A percentile compares a stretch with the other conserved stretches of the same genome.
Evolutionary conservation across 177 flowering plant species (phyloP).

Genomic region (Vitis hybrid): DNA sequence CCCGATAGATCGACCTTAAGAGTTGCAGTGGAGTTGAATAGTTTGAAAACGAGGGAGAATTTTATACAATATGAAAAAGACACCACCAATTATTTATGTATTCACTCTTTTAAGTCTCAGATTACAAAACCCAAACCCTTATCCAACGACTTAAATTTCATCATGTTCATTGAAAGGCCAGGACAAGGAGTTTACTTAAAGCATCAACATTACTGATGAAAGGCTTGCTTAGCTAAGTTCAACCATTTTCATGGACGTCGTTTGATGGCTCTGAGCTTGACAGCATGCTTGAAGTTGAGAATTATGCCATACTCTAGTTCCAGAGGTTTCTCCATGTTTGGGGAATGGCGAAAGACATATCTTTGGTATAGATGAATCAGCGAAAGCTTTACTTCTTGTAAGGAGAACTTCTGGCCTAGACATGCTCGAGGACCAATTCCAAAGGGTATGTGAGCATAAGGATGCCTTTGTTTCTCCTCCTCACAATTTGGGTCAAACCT

Average conservation of each 20-base stretch:
- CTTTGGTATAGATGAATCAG: slow-evolving; percentile 73
- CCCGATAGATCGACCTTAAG: slow-evolving; percentile 92
- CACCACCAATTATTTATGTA: too few species aligned
- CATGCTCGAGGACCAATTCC: slow-evolving; percentile 93
- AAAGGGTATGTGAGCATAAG: slow-evolving; percentile 92
- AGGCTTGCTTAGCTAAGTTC: neutral
- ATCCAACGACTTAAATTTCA: too few species aligned
- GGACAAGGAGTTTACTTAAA: too few species aligned
- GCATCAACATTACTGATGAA: too few species aligned
- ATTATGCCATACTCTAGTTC: slow-evolving; percentile 78
- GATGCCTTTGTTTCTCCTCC: slow-evolving; percentile 86
- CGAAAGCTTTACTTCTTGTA: slow-evolving; percentile 85
- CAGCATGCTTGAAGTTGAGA: slow-evolving; percentile 87
- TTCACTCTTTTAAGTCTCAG: too few species aligned
- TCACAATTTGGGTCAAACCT: slow-evolving; percentile 80
- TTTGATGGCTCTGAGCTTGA: slow-evolving; percentile 65
- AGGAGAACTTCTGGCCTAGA: slow-evolving; percentile 79
- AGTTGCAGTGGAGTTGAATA: slow-evolving; percentile 66
- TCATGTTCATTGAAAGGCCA: too few species aligned
- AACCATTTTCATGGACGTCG: slow-evolving; percentile 37
- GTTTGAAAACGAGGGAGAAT: too few species aligned
- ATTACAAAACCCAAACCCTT: too few species aligned
- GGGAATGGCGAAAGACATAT: slow-evolving; percentile 70
- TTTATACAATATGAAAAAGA: too few species aligned
- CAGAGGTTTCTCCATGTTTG: slow-evolving; percentile 82